Base-by-base conservation (phyloP, 176 grass and related monocot species). In the Pharus latifolius region DNA sequence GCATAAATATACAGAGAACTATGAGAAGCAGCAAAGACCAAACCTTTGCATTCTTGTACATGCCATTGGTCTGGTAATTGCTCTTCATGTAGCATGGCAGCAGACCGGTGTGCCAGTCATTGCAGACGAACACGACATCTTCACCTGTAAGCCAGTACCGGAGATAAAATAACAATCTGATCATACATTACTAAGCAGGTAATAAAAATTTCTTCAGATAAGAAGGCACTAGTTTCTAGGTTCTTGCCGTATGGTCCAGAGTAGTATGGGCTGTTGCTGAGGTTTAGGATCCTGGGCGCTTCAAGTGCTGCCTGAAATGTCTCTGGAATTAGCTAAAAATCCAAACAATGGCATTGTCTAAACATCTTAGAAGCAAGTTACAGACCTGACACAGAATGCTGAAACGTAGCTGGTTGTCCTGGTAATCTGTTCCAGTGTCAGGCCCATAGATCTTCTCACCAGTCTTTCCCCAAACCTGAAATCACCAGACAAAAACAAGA, bases 401-500 rank as follows among this genome's bases (percentile, higher is more conserved):
- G 86, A 92, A 98, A 37, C 94, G 84, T 4, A 76, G 75, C 71
- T 93, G 94, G 57, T 98, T 98, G 70, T 98, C 94, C 23, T 67
- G 23, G 60, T 88, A 98, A 40, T 98, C 94, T 0, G 26, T 68
- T 34, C 94, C 94, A 47, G 89, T 78, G 32, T 66, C 64, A 13
- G 94, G 94, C 31, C 94, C 94, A 54, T 98, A 98, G 68, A 98
- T 87, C 81, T 98, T 98, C 61, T 91, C 87, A 8, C 87, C 90
- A 1, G 94, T 98, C 75, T 92, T 98, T 22, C 94, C 94, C 86
- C 86, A 90, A n/a, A 98, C 89, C 94, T 98, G 55, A 42, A 86
- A 19, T 24, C 45, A 68, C 6, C 60, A 27, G n/a, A 44, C 10
- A 70, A 41, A 27, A 63, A 4, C 23, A 67, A 34, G 48, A 19